phyloP scores from a whole-genome alignment of 331 rosid genomes.

The Cydonia oblonga region DNA sequence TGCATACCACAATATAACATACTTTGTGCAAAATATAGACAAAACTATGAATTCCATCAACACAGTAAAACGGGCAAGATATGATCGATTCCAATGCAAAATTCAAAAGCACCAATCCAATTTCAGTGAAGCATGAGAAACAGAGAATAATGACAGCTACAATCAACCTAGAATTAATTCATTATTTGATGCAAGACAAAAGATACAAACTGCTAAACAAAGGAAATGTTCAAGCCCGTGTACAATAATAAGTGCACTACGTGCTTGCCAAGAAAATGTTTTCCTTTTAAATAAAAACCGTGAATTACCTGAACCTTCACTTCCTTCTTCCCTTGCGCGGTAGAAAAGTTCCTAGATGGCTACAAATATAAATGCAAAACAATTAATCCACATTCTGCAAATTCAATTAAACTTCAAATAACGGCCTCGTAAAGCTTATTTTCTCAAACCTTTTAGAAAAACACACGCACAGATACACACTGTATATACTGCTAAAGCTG shows the following conservation, averaged over 20 bases:
- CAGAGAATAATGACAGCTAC: background rate
- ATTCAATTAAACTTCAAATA: background rate
- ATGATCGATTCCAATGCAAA: background rate
- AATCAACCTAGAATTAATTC: background rate
- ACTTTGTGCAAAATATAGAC: too few relatives aligned
- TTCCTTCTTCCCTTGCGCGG: slow-evolving; percentile 41
- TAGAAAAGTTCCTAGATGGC: slow-evolving; percentile 50
- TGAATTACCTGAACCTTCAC: slow-evolving; percentile 43
- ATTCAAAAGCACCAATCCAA: background rate
- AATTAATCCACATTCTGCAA: slow-evolving; percentile 3
- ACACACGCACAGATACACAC: background rate
- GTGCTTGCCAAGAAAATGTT: background rate
- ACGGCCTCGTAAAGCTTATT: background rate
- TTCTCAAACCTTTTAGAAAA: background rate
- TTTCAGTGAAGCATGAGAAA: background rate
- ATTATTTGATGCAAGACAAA: background rate
- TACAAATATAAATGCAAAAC: slow-evolving; percentile 29
- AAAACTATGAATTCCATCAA: background rate
- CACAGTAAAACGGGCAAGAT: background rate
- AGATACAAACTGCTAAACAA: too few relatives aligned
- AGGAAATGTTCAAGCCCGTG: background rate
- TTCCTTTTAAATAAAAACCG: background rate
- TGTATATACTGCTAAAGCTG: background rate
- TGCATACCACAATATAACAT: background rate
- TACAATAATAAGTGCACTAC: background rate